Base-by-base conservation (phyloP, 2,329 filamentous ascomycete species). In the Colletotrichum incanum region DNA sequence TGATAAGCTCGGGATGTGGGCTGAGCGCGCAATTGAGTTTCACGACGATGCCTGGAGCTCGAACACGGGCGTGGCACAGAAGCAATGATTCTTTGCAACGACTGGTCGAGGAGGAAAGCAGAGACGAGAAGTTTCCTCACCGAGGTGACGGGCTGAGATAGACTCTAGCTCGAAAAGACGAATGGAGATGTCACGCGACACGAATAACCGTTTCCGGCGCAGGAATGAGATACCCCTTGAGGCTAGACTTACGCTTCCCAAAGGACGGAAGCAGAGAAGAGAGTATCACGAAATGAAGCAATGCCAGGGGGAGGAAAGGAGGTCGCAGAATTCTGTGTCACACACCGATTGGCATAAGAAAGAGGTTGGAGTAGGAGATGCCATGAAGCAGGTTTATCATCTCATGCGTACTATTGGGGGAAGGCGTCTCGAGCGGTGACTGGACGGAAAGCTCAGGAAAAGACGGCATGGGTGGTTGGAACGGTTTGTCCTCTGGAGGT, bases 171-270 rank as follows among this genome's bases (percentile, higher is more conserved):
- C 23, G 26, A 12, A 52, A 63, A 16, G 37, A 41, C 39, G 18
- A 26, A 16, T 9, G 23, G 23, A 34, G n/a, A 20, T n/a, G 34
- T 41, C 60, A 39, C 34, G 34, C 47, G 34, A 52, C n/a, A 41
- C 34, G 31, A 52, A 41, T 39, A 34, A 41, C 60, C 47, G 60
- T 63, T 63, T 63, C 34, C 60, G 34, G 60, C 60, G 34, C 37
- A 52, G 34, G 23, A 50, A 37, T 1, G 34, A 41, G 45, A 41
- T 12, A 26, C 4, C n/a, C 16, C 45, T 63, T 52, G 34, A 63
- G 34, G 31, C 31, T 28, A 31, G 18, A 28, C 23, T 52, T 18
- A 20, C n/a, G 41, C 31, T 63, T 63, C 9, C 26, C 34, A 45
- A 41, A 34, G 16, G 31, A 47, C 58, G 11, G 34, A 41, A 41